A percentile compares a stretch with the other conserved stretches of the same genome.
Conservation (phyloP, 257 asterid species). For the Przewalskia tangutica region DNA sequence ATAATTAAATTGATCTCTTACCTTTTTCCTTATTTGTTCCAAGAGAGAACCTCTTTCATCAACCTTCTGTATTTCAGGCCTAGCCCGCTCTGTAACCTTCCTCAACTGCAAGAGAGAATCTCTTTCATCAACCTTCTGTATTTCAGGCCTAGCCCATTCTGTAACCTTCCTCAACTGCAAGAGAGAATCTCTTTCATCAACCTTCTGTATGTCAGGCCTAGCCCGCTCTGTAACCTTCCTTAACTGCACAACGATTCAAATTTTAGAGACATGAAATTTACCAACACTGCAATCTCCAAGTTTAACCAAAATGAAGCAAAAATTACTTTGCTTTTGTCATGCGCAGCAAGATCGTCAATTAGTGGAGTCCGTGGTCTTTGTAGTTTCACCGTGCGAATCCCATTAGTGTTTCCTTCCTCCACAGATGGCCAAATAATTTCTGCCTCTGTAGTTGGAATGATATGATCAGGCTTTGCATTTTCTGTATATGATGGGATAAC, state of each 20-base stretch:
- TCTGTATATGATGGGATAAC: conserved; percentile 11
- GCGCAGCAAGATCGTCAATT: conserved; percentile 60
- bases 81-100: conserved; percentile 54
- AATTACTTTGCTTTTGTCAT: conserved; percentile 79
- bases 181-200: conserved; percentile 10
- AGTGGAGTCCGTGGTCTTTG: conserved; percentile 62
- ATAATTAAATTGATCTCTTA: conserved; percentile 7
- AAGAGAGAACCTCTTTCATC: conserved; percentile 69
- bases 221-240: conserved; percentile 32
- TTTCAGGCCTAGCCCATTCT: conserved; percentile 37
- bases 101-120: conserved; percentile 67
- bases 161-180: conserved; percentile 59
- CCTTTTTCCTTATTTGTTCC: conserved; percentile 86
- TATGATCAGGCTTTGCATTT: conserved; percentile 17
- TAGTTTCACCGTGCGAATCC: conserved; percentile 30
- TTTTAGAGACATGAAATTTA: conserved; percentile 13
- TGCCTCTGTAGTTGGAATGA: conserved; percentile 22
- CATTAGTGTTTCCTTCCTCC: conserved; percentile 37
- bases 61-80: conserved; percentile 39
- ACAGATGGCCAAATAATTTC: conserved; percentile 27
- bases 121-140: conserved; percentile 56
- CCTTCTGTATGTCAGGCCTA: conserved; percentile 39
- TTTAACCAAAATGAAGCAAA: not conserved
- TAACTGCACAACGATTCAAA: conserved; percentile 34
- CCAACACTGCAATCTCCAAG: not conserved